Evolutionary conservation across 805 yeast species (phyloP), one percentile per base, ranked within the genome.

Genomic region (Ogataea allantospora): DNA sequence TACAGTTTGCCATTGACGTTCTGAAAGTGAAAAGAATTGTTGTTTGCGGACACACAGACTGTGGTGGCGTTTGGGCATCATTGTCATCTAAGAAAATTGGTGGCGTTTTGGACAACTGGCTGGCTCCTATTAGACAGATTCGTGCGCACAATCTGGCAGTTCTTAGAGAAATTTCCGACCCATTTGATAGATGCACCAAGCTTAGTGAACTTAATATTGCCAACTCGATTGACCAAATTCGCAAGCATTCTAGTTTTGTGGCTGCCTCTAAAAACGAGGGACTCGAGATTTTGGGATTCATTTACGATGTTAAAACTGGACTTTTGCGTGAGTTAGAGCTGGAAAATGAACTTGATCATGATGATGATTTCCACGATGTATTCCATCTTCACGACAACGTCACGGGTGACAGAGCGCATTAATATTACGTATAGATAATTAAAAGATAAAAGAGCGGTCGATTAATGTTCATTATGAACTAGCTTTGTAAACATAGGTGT

Each of bases 21-120:
- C 70, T 89, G 43, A 83, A 84, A 54, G 95, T 91, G 26, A 73
- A 71, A 48, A 87, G 85, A 56, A 78, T 89, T 35, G 73, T 89
- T 38, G 83, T 89, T 5, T 86, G 96, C 63, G 98, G 97, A 3
- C 98, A 89, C 64, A 83, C 93, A 21, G 95, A 87, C 61, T 89
- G 98, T 70, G 96, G 96, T 33, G 97, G 96, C 20, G 78, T 87
- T 34, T 78, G 85, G 78, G 88, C 95, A 15, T 78, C 88, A 7
- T 64, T 89, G 32, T 71, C 80, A 2, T 69, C 76, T 41, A 75
- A 78, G 51, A 73, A 73, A 49, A 68, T 80, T 22, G 88, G 88
- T 22, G 80, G 83, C 19, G 76, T 75, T 8, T 65, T 89, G 49
- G 87, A 81, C 52, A 78, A 78, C 35, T 83, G 89, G 89, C 68